Base-by-base conservation (phyloP, 352 stramenopile genomes). In the Blastocystis sp. region DNA sequence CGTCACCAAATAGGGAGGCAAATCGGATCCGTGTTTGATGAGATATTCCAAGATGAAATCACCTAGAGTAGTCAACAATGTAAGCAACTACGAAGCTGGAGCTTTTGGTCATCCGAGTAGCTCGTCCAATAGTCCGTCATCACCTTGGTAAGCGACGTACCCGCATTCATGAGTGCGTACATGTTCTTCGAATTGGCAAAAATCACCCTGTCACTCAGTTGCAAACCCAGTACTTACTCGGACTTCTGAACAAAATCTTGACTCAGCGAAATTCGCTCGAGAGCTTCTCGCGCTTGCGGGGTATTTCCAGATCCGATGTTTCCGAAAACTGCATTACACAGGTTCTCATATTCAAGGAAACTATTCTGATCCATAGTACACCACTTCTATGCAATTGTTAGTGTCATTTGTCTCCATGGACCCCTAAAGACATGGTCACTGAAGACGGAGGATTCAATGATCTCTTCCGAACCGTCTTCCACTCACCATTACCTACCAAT, bases 71-170 rank as follows among this genome's bases (percentile, higher is more conserved):
- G 53, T 0, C 4, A 36, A 8, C 2, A 8, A 49, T 18, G 8
- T 24, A 16, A 44, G n/a, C 9, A 27, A 27, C 49, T 64, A 85
- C 75, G 75, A 40, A 85, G 76, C 27, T 48, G 36, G 27, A 76
- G 36, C 63, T 75, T 85, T 42, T 85, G 75, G 59, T 72, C 63
- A 51, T 72, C 21, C 8, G 49, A 44, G 48, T 76, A 85, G 75
- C 65, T 85, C 27, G 67, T 85, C 75, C 75, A 85, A 54, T 76
- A 85, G 36, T 85, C 57, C 21, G 75, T 85, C 40, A 85, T 72
- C 16, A 85, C 40, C 21, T 61, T 85, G 24, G 38, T 85, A 14
- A 85, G 38, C 11, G 75, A 85, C 59, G 75, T 85, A 36, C 75
- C 75, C 16, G 63, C 53, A 38, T 36, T 38, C 27, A 56, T 44